These are phyloP conservation scores for Ananas comosus DNA, from an alignment of 176 grass and related monocot species.

Conservation along the genomic window DNA sequence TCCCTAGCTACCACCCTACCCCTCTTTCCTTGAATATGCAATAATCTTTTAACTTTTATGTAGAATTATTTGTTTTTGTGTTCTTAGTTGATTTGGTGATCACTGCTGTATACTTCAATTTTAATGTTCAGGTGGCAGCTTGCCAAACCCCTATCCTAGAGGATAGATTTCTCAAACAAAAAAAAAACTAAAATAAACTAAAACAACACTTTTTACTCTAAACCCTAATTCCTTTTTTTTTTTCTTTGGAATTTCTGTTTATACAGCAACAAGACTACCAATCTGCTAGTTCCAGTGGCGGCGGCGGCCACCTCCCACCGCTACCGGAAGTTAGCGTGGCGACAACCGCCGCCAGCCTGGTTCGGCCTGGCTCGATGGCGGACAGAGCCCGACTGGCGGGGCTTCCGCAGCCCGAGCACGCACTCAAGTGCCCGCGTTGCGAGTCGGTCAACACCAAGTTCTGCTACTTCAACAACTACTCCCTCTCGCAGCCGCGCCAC, in stretches of 20 bases:
- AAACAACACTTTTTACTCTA: constrained; percentile 32
- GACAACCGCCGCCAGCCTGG: constrained; percentile 9
- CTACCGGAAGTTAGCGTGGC: neutral
- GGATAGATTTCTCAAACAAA: constrained; percentile 7
- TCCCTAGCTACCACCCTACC: too few species aligned
- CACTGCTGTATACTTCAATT: too few species aligned
- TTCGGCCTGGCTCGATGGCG: constrained; percentile 52
- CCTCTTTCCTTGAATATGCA: constrained; percentile 20
- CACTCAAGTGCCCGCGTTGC: constrained; percentile 94
- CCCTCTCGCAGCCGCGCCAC: constrained; percentile 90
- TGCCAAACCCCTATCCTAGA: too few species aligned
- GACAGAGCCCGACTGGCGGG: constrained; percentile 57
- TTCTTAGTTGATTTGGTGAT: too few species aligned
- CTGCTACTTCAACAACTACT: constrained; percentile 99
- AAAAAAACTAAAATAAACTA: constrained; percentile 30
- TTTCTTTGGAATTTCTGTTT: constrained; percentile 42
- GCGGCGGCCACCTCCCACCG: neutral
- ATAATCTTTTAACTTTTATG: neutral
- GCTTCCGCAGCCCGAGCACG: constrained; percentile 64
- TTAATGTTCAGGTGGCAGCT: too few species aligned
- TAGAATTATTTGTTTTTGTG: too few species aligned
- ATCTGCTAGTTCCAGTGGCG: constrained; percentile 13
- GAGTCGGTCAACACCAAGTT: constrained; percentile 96
- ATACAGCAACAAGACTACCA: constrained; percentile 43
- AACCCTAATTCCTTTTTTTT: constrained; percentile 18